These are phyloP conservation scores for Verticillium nubilum DNA, from an alignment of 2,329 filamentous ascomycete genomes.

Conservation along the genomic window DNA sequence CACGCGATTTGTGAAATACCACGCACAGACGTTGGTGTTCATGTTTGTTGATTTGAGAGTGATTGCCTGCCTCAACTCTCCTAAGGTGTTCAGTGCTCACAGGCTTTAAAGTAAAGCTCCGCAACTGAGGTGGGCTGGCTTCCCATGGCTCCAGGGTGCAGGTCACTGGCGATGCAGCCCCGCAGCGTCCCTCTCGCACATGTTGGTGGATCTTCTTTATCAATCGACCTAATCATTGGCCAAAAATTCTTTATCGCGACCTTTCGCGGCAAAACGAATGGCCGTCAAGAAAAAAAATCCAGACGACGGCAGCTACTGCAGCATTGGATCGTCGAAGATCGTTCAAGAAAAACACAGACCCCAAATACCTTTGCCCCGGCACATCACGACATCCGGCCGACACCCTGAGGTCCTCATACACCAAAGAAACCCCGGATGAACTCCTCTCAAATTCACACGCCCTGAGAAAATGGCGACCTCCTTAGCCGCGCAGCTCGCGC, in stretches of 20 bases:
- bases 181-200: neutral
- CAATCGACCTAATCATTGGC: slow-evolving; percentile 10
- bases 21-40: too few species aligned
- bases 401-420: slow-evolving; percentile 6
- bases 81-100: too few species aligned
- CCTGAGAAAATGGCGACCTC: slow-evolving; percentile 65
- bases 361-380: neutral
- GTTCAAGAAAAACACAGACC: neutral
- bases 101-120: too few species aligned
- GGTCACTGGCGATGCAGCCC: neutral
- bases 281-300: slow-evolving; percentile 15
- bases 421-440: slow-evolving; percentile 14
- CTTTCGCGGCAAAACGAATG: slow-evolving; percentile 15
- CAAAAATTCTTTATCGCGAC: slow-evolving; percentile 13
- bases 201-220: slow-evolving; percentile 3
- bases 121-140: too few species aligned
- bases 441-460: neutral
- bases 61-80: too few species aligned
- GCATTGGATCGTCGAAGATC: neutral
- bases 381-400: neutral
- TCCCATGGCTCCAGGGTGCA: neutral
- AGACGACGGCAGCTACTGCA: neutral
- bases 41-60: too few species aligned
- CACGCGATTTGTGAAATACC: too few species aligned
- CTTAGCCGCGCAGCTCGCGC: slow-evolving; percentile 88